Base-by-base conservation (phyloP, 352 stramenopile genomes). In the Globisporangium lucens region DNA sequence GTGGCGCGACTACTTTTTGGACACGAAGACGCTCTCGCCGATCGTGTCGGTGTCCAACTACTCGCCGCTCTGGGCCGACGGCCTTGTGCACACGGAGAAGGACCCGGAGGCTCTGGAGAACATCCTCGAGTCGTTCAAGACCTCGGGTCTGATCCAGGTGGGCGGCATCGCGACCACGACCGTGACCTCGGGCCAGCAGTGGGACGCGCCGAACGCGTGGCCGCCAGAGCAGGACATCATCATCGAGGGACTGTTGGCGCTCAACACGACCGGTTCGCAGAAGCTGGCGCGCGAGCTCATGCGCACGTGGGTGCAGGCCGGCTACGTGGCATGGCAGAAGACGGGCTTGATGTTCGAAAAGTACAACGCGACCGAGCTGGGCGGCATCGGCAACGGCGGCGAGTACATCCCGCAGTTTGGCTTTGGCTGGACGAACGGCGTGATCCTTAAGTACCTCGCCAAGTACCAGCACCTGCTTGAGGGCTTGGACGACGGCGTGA, bases 261-360 rank as follows among this genome's bases (percentile, higher is more conserved):
- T 79, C 60, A 84, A 89, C 66, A 77, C 74, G 0, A 69, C 69
- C 0, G 75, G 89, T 58, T 77, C 85, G 10, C 69, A 85, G 27
- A 65, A 68, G 51, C 75, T 95, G 41, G 85, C 84, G 7, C 74
- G 74, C 0, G 66, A 80, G 38, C 66, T 94, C 38, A 70, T 81
- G 36, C 77, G 78, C 73, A 84, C 67, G 15, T 97, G 85, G 82
- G 79, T 88, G 41, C 56, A 80, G 4, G 72, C 87, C 4, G 81
- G 80, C 65, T 73, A 93, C 24, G 68, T 66, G n/a, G 89, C 80
- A 38, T 97, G 76, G 78, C 77, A 81, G 51, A 66, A 83, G 51
- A 91, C 82, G 36, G 85, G 87, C 10, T 74, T 88, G 61, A 95
- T 97, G 88, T 94, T 90, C 65, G 89, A 97, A 61, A 91, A 89